These are phyloP conservation scores for Chlorencoelia australis DNA, from an alignment of 2,329 filamentous ascomycete species.

Conservation along the genomic window DNA sequence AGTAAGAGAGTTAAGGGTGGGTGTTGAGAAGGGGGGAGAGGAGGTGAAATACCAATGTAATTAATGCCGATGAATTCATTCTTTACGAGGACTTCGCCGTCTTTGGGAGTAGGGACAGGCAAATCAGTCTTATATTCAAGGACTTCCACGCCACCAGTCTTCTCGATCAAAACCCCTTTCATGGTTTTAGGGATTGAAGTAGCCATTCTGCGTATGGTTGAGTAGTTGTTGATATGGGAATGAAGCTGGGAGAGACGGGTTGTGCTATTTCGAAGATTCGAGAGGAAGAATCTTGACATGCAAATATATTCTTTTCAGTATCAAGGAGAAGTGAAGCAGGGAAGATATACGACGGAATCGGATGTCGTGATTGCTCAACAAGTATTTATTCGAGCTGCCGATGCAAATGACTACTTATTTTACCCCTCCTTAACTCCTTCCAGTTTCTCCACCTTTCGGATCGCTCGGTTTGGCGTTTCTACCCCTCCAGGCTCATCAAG, in stretches of 20 bases:
- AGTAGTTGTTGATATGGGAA: neutral
- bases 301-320: too few species aligned
- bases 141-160: constrained; percentile 65
- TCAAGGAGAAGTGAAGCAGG: too few species aligned
- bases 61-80: constrained; percentile 77
- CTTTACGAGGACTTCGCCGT: constrained; percentile 66
- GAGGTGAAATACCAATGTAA: constrained; percentile 55
- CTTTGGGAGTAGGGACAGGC: constrained; percentile 55
- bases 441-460: too few species aligned
- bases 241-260: neutral
- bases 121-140: constrained; percentile 61
- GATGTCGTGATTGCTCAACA: too few species aligned
- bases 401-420: too few species aligned
- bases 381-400: too few species aligned
- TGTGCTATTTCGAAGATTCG: neutral
- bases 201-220: constrained; percentile 4
- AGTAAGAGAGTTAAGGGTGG: neutral
- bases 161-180: constrained; percentile 63
- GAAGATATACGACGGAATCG: too few species aligned
- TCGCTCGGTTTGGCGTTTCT: too few species aligned
- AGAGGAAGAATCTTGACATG: too few species aligned
- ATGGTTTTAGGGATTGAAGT: constrained; percentile 18
- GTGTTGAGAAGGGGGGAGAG: neutral
- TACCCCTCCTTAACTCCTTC: too few species aligned
- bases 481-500: too few species aligned